These are phyloP conservation scores for Royoungia palumana DNA, from an alignment of 768 basidiomycete genomes.

Conservation along the genomic window DNA sequence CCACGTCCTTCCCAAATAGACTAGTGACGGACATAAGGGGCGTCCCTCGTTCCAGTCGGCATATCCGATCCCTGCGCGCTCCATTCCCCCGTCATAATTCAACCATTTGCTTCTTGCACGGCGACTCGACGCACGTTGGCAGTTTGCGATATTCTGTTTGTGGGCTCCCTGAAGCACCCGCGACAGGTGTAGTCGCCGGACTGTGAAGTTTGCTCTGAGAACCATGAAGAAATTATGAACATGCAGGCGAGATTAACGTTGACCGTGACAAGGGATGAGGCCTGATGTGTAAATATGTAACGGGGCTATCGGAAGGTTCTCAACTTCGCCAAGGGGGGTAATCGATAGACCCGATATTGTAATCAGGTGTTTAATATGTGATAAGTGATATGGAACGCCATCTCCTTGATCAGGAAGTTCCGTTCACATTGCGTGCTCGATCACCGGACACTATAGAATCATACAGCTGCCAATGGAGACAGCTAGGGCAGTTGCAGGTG, in stretches of 20 bases:
- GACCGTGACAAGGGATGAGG: conserved; percentile 2
- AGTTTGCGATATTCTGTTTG: background rate
- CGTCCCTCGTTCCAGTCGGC: conserved; percentile 1
- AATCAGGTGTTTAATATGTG: conserved; percentile 17
- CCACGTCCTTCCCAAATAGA: conserved; percentile 23
- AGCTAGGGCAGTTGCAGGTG: conserved; percentile 8
- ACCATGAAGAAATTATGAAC: conserved; percentile 7
- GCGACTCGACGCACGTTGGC: background rate
- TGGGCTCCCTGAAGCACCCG: background rate
- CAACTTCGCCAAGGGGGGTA: background rate
- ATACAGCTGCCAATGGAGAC: conserved; percentile 14
- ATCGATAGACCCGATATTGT: conserved; percentile 12
- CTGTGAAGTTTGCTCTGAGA: conserved; percentile 8
- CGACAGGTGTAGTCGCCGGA: background rate
- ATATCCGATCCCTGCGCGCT: conserved; percentile 1
- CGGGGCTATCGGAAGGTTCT: conserved; percentile 15
- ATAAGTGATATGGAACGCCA: conserved; percentile 17
- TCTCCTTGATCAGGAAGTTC: conserved; percentile 13
- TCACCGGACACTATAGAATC: conserved; percentile 15
- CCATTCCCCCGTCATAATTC: conserved; percentile 6
- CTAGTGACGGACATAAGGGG: conserved; percentile 12
- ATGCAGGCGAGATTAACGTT: conserved; percentile 26
- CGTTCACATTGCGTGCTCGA: conserved; percentile 15
- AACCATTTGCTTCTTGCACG: conserved; percentile 4
- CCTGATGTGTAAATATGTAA: background rate